Evolutionary conservation across 2,329 filamentous ascomycete genomes (phyloP), one percentile per base, ranked within the genome.

Genomic region (Neophaeococcomyces aloes): DNA sequence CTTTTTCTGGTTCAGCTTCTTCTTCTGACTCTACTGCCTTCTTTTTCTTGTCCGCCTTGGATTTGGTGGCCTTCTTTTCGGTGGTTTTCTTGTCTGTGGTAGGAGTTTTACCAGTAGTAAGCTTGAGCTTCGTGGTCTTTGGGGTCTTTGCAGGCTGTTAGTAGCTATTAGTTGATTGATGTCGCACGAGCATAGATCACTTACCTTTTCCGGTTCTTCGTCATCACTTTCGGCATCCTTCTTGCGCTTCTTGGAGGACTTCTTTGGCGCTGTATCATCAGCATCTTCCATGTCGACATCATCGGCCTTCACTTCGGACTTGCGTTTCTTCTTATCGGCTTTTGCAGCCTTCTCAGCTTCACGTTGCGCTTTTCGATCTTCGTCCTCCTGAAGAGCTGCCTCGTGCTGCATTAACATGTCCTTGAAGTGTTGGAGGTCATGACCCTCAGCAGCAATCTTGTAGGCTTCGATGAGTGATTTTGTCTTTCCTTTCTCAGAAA

Each of bases 401-500:
- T 79, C 69, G 55, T 78, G 76, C 21, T 72, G 67, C 13, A 61
- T 58, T 35, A 96, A 73, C 49, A 95, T 71, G 10, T 78, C 73
- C 69, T 95, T 94, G 73, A 88, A 96, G 64, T 85, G 77, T 3
- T 81, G 70, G 27, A 98, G 68, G 44, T 83, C 76, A 56, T 94
- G 76, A 42, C 79, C 74, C 60, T 94, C 80, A 11, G 81, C 73
- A 8, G 88, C 89, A 47, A 95, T 75, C 49, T 79, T 65, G 65
- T 88, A 94, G 1, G 91, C 91, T 33, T 76, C 74, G 59, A 83
- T 73, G 4, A 98, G 70, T 47, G 79, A 73, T 67, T 94, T 94
- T 70, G 83, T 81, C 68, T 93, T 94, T 45, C 67, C 65, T 52
- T 82, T 76, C 42, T 80, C 81, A 41, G 83, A 70, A 32, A 77